Evolutionary conservation across 805 yeast genomes (phyloP), one percentile per base, ranked within the genome.

Genomic region (Nakazawaea molendinolei): DNA sequence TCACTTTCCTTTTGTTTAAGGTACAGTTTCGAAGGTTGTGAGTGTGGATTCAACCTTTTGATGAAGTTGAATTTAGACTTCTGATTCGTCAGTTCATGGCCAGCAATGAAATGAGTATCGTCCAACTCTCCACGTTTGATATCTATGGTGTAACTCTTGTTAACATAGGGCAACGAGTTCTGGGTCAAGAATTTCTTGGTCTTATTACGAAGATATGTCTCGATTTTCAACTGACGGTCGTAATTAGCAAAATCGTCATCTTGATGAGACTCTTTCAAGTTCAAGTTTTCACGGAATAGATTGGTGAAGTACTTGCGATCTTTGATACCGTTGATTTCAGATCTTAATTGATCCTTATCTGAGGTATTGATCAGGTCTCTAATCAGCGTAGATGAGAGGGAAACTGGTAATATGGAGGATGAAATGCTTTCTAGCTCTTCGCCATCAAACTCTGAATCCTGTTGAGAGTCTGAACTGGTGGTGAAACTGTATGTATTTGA

Each of bases 181-280:
- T 17, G 21, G 5, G 16, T 12, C 28, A 34, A 12, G 17, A 29
- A 42, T 13, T 40, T 28, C 4, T 52, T 30, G 3, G 36, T 32
- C 23, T 44, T 54, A 5, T 40, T 30, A 19, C 47, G 43, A 3
- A 58, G 47, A 18, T 31, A 41, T 8, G 53, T 55, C 28, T 60
- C 63, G 16, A 46, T 38, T 23, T 39, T 32, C 2, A 59, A 34
- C 14, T 41, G 33, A 8, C 34, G 41, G 26, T 55, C 52, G 37
- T 60, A 60, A 8, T 36, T 43, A n/a, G 48, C 50, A 42, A 57
- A 60, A 31, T 60, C 65, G 6, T 44, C 43, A 6, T 32, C 14
- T 5, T 34, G 37, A 6, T 25, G 23, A 20, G 15, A 20, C 12
- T 20, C 15, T 8, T 10, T 14, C 13, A 24, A 7, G 6, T 23